Conservation (phyloP, 805 yeast species). For the Saccharomycopsis fodiens region DNA sequence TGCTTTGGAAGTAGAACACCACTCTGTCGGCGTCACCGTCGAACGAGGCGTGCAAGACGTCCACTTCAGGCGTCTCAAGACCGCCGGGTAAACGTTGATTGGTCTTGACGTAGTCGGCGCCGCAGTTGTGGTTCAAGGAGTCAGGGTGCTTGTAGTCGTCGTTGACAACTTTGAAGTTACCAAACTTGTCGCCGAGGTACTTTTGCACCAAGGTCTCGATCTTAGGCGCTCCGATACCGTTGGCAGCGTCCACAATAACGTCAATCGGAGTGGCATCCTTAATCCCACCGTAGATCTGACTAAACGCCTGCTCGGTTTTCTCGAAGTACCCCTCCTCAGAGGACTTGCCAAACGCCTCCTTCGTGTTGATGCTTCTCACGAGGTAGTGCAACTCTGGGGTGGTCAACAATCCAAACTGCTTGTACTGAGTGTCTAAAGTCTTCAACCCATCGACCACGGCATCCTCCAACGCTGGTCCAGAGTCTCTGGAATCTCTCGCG, state of each 20-base stretch:
- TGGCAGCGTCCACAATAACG: slow-evolving; percentile 82
- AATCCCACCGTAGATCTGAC: slow-evolving; percentile 31
- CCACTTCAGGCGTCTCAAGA: slow-evolving; percentile 34
- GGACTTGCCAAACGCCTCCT: slow-evolving; percentile 47
- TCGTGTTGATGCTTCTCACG: slow-evolving; percentile 65
- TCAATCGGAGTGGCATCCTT: slow-evolving; percentile 27
- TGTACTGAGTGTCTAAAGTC: slow-evolving; percentile 36
- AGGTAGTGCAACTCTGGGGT: slow-evolving; percentile 94
- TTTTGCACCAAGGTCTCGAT: slow-evolving; percentile 39
- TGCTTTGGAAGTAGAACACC: slow-evolving; percentile 60
- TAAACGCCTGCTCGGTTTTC: slow-evolving; percentile 51
- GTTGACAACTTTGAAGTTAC: slow-evolving; percentile 43
- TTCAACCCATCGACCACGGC: slow-evolving; percentile 58
- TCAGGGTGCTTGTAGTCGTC: slow-evolving; percentile 45
- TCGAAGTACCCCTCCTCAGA: slow-evolving; percentile 62
- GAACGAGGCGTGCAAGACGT: slow-evolving; percentile 65
- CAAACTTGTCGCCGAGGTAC: slow-evolving; percentile 35
- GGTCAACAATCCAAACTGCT: slow-evolving; percentile 66
- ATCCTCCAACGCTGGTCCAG: slow-evolving; percentile 59
- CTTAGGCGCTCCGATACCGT: slow-evolving; percentile 93
- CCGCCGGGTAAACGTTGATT: slow-evolving; percentile 70
- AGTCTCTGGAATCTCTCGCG: slow-evolving; percentile 85
- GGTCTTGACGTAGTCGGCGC: slow-evolving; percentile 94
- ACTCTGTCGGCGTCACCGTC: slow-evolving; percentile 98
- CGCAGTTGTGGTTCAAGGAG: slow-evolving; percentile 69